Conservation (phyloP, 1,284 basidiomycete species). For the Gomphus bonarii region DNA sequence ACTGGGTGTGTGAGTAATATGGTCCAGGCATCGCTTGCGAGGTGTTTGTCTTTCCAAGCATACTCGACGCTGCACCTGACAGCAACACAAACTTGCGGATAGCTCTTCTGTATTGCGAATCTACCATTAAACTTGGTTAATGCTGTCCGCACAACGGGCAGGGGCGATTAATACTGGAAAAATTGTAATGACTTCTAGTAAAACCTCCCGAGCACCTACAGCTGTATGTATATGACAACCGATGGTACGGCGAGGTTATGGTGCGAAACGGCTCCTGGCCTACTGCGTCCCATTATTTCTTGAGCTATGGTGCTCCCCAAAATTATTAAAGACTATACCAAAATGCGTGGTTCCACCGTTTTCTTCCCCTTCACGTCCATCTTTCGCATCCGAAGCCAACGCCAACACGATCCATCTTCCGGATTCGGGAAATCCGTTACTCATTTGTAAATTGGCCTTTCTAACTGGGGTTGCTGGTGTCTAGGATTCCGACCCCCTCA, state of each 20-base stretch:
- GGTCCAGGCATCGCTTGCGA: constrained; percentile 15
- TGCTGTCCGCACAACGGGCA: background rate
- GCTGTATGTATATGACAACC: constrained; percentile 39
- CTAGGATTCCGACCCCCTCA: no score
- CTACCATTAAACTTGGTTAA: constrained; percentile 9
- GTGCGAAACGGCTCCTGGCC: constrained; percentile 89
- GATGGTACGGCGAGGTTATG: constrained; percentile 86
- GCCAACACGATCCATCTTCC: no score
- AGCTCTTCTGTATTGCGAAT: constrained; percentile 55
- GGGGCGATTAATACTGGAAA: constrained; percentile 18
- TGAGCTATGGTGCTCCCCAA: background rate
- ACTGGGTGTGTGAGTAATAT: constrained; percentile 11
- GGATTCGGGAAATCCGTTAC: no score
- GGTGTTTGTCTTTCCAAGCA: background rate
- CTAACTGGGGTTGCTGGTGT: no score
- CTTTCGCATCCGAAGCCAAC: constrained; percentile 75
- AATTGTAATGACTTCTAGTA: constrained; percentile 69
- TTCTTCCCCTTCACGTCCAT: constrained; percentile 73
- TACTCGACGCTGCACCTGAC: background rate
- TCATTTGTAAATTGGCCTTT: no score
- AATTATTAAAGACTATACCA: constrained; percentile 34
- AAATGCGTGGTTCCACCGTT: constrained; percentile 76
- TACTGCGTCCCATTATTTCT: constrained; percentile 63
- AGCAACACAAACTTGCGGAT: constrained; percentile 32
- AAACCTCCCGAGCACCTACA: constrained; percentile 70